phyloP scores from a whole-genome alignment of 23 red algal species.

The Cyanidiococcus yangmingshanensis region DNA sequence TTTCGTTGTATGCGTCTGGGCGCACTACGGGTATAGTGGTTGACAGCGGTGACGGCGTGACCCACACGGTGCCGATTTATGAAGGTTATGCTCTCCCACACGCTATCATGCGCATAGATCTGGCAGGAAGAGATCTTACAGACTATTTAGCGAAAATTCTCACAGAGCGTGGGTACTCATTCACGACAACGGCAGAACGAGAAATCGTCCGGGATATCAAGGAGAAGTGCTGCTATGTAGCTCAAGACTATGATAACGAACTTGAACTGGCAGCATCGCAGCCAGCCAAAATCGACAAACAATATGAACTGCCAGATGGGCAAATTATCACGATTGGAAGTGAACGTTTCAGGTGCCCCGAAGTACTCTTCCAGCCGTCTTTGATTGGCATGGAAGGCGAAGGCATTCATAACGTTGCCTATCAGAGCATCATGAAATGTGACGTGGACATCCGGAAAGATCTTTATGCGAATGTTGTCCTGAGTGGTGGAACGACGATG shows the following conservation, averaged over 20 bases:
- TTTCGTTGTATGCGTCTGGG: conserved; percentile 95
- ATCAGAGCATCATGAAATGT: conserved; percentile 86
- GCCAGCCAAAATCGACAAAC: conserved; percentile 69
- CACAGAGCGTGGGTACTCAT: conserved; percentile 78
- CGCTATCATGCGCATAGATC: conserved; percentile 81
- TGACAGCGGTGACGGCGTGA: conserved; percentile 98
- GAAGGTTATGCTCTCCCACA: conserved; percentile 98
- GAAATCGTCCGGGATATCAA: conserved; percentile 99
- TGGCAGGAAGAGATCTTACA: conserved; percentile 91
- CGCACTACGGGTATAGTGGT: conserved; percentile 90
- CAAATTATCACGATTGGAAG: conserved; percentile 84
- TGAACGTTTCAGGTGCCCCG: conserved; percentile 94
- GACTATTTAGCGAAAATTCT: conserved; percentile 79
- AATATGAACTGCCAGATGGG: conserved; percentile 97
- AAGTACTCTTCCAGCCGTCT: conserved; percentile 95
- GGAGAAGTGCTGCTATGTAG: conserved; percentile 85
- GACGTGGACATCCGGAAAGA: conserved; percentile 99
- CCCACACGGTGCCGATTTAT: conserved; percentile 97
- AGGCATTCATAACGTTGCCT: conserved; percentile 86
- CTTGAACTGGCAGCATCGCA: conserved; percentile 42
- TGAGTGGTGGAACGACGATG: conserved; percentile 94
- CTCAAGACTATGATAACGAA: conserved; percentile 89
- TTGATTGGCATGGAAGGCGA: conserved; percentile 61
- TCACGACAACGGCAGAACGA: conserved; percentile 95
- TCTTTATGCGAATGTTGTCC: conserved; percentile 89